Conservation (phyloP, 1,284 basidiomycete genomes). For the Clitocybe nebularis region DNA sequence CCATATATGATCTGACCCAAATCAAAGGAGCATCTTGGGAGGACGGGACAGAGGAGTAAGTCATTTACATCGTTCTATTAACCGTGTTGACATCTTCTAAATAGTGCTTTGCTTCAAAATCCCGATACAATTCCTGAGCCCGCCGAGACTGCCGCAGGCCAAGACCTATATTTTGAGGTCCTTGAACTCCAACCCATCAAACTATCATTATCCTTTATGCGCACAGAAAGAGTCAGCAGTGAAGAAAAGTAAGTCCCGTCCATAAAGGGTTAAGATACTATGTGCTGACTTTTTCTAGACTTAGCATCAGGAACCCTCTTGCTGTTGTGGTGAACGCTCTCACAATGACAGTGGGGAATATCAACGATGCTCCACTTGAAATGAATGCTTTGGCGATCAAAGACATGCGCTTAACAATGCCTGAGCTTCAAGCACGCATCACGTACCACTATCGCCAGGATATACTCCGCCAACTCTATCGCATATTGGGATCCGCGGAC, state of each 20-base stretch:
- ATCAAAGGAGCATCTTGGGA: constrained; percentile 91
- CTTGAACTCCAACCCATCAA: constrained; percentile 96
- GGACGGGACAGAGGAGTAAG: constrained; percentile 71
- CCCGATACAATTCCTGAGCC: constrained; percentile 83
- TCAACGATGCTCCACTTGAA: constrained; percentile 95
- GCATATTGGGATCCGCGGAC: constrained; percentile 95
- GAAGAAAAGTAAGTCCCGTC: constrained; percentile 77
- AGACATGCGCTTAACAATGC: constrained; percentile 86
- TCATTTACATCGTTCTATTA: constrained; percentile 9
- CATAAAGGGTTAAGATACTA: neutral
- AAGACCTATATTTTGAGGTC: constrained; percentile 93
- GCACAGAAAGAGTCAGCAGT: constrained; percentile 89
- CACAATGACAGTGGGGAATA: constrained; percentile 96
- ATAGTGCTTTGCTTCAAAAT: constrained; percentile 75
- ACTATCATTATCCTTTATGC: constrained; percentile 94
- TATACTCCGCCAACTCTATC: constrained; percentile 90
- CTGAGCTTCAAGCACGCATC: constrained; percentile 84
- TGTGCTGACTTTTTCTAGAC: constrained; percentile 34
- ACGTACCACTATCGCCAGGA: constrained; percentile 95
- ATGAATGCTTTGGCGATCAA: constrained; percentile 95
- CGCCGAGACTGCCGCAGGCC: constrained; percentile 54
- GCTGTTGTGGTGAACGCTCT: constrained; percentile 93
- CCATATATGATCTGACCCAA: constrained; percentile 89
- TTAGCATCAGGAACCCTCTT: constrained; percentile 87
- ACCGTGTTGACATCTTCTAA: constrained; percentile 5